Conservation (phyloP, 352 stramenopile species). For the Pythium rishiriense region DNA sequence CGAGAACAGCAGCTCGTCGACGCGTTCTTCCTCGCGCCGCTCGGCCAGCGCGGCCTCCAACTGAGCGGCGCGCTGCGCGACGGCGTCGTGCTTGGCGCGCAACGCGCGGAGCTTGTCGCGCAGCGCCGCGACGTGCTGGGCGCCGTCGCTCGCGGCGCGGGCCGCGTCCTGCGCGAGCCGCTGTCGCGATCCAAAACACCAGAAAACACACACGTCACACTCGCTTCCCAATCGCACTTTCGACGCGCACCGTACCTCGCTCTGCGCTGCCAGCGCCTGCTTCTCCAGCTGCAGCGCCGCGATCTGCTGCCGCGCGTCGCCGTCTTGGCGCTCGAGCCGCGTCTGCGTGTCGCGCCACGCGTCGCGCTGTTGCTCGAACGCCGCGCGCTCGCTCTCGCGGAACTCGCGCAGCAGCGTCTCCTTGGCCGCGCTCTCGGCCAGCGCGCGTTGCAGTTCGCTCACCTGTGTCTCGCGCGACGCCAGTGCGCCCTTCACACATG, state of each 20-base stretch:
- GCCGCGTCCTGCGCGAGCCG: neutral
- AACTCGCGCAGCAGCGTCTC: conserved; percentile 29
- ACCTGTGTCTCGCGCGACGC: conserved; percentile 24
- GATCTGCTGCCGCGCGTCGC: conserved; percentile 1
- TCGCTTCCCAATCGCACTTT: neutral
- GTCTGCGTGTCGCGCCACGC: conserved; percentile 12
- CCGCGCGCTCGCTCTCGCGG: conserved; percentile 29
- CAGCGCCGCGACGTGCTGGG: conserved; percentile 6
- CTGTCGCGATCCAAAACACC: neutral
- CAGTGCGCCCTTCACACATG: conserved; percentile 2
- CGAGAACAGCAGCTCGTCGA: conserved; percentile 19
- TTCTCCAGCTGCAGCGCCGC: conserved; percentile 18
- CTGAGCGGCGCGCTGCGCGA: conserved; percentile 8
- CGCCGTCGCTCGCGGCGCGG: neutral
- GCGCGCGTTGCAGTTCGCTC: conserved; percentile 28
- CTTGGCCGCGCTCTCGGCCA: conserved; percentile 28
- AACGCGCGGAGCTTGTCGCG: neutral
- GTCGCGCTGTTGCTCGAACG: conserved; percentile 34
- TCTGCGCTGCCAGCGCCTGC: conserved; percentile 10
- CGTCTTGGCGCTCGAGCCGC: conserved; percentile 4
- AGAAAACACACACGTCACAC: neutral
- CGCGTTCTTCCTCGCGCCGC: conserved; percentile 24
- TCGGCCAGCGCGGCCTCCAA: conserved; percentile 10
- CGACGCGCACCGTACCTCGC: conserved; percentile 12
- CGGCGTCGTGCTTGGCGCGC: conserved; percentile 11